A percentile compares a stretch with the other conserved stretches of the same genome.
These are phyloP conservation scores for Ustilago nuda DNA, from an alignment of 1,284 basidiomycete genomes.

Conservation along the genomic window DNA sequence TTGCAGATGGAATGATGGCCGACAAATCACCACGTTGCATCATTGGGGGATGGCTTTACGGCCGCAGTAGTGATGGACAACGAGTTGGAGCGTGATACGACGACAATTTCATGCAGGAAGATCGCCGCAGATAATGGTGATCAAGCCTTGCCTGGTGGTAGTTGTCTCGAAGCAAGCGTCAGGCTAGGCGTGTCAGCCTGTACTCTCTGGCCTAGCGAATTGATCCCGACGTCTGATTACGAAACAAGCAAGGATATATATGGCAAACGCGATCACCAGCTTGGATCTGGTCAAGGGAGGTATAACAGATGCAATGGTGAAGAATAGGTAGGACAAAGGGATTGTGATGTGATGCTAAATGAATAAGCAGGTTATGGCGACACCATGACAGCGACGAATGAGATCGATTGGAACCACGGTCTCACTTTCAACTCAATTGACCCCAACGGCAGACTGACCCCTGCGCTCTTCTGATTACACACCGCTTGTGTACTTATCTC, in stretches of 20 bases:
- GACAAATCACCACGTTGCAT: not conserved
- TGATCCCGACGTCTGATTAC: too few species aligned
- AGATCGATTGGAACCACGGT: slow-evolving; percentile 4
- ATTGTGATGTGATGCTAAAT: not conserved
- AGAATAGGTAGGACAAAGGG: too few species aligned
- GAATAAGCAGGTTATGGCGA: not conserved
- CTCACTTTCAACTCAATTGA: not conserved
- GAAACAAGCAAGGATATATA: too few species aligned
- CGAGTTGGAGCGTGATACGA: too few species aligned
- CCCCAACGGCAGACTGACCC: not conserved
- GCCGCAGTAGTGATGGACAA: not conserved
- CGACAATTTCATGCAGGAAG: too few species aligned
- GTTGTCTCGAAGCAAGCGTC: not conserved
- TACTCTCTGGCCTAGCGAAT: not conserved
- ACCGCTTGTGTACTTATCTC: not conserved
- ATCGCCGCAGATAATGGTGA: too few species aligned
- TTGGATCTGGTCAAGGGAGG: not conserved
- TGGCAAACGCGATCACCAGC: not conserved
- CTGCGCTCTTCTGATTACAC: not conserved
- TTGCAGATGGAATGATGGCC: not conserved
- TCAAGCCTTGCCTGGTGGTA: not conserved
- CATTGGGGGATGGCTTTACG: not conserved
- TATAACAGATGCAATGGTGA: too few species aligned
- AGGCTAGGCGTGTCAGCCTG: not conserved
- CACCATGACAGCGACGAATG: slow-evolving; percentile 15